phyloP scores from a whole-genome alignment of 768 basidiomycete genomes.

The Ramaria sp. region DNA sequence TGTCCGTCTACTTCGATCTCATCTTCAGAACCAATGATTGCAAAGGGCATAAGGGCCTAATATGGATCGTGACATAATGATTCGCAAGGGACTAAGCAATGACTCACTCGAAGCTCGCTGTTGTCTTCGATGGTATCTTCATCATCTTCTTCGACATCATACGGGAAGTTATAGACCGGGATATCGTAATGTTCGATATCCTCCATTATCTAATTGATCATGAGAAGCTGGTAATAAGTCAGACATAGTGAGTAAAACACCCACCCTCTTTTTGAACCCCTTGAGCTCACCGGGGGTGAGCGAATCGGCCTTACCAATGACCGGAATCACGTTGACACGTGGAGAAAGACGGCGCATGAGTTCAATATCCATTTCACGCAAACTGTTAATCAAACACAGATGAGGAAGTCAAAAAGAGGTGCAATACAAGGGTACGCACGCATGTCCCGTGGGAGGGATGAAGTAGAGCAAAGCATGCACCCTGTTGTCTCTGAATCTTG shows the following conservation, averaged over 20 bases:
- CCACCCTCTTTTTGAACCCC: conserved; percentile 89
- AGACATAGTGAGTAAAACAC: conserved; percentile 15
- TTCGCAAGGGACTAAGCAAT: background rate
- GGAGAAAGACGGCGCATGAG: conserved; percentile 97
- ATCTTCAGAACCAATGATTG: conserved; percentile 94
- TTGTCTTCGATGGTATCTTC: conserved; percentile 98
- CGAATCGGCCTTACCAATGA: conserved; percentile 93
- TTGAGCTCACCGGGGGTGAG: conserved; percentile 87
- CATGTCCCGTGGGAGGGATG: conserved; percentile 95
- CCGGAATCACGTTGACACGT: conserved; percentile 97
- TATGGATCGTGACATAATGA: background rate
- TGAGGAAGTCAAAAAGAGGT: background rate
- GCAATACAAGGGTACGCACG: conserved; percentile 47
- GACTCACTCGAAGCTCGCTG: conserved; percentile 76
- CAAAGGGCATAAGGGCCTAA: conserved; percentile 88
- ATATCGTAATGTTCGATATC: conserved; percentile 98
- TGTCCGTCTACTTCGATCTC: conserved; percentile 91
- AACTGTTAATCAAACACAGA: conserved; percentile 26
- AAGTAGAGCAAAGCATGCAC: conserved; percentile 96
- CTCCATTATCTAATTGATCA: conserved; percentile 79
- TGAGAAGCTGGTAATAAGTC: background rate
- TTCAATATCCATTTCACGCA: conserved; percentile 98
- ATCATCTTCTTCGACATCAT: conserved; percentile 98
- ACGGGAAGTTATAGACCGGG: conserved; percentile 99
- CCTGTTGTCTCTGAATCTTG: conserved; percentile 96